phyloP scores from a whole-genome alignment of 495 filamentous ascomycete species.

The Podospora pseudoanserina region DNA sequence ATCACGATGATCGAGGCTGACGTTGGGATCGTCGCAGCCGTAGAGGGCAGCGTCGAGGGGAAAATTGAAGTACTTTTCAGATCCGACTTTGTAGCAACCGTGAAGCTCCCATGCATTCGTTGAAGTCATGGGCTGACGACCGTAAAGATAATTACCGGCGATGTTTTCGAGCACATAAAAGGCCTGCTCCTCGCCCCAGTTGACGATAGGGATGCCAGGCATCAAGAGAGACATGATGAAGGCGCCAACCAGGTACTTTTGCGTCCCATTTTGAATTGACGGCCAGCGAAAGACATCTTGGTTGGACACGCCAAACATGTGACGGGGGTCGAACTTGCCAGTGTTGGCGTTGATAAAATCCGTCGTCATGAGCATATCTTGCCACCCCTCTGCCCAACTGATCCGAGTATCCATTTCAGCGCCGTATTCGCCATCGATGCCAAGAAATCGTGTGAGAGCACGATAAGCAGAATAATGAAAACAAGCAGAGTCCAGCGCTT shows the following conservation, averaged over 20 bases:
- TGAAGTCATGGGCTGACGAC: constrained; percentile 62
- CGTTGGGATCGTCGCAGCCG: constrained; percentile 68
- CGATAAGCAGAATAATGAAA: constrained; percentile 73
- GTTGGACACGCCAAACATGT: constrained; percentile 67
- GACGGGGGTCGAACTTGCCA: constrained; percentile 63
- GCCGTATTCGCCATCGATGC: constrained; percentile 60
- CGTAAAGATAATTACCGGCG: constrained; percentile 66
- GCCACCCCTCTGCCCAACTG: constrained; percentile 61
- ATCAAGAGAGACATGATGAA: constrained; percentile 63
- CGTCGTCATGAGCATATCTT: constrained; percentile 58
- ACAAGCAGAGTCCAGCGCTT: constrained; percentile 60
- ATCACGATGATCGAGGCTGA: constrained; percentile 63
- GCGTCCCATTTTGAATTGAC: constrained; percentile 56
- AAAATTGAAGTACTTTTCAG: constrained; percentile 41
- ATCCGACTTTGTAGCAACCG: constrained; percentile 66
- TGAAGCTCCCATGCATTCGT: constrained; percentile 64
- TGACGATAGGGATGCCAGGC: constrained; percentile 61
- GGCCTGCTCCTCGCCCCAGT: constrained; percentile 69
- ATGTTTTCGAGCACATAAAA: constrained; percentile 66
- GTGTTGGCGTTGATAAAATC: constrained; percentile 65
- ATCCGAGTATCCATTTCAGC: constrained; percentile 57
- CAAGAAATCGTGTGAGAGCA: constrained; percentile 60
- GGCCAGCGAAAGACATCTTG: constrained; percentile 74
- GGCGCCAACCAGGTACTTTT: constrained; percentile 56
- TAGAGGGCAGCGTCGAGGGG: constrained; percentile 46